Base-by-base conservation (phyloP, 1,284 basidiomycete genomes). In the Kwoniella shivajii region DNA sequence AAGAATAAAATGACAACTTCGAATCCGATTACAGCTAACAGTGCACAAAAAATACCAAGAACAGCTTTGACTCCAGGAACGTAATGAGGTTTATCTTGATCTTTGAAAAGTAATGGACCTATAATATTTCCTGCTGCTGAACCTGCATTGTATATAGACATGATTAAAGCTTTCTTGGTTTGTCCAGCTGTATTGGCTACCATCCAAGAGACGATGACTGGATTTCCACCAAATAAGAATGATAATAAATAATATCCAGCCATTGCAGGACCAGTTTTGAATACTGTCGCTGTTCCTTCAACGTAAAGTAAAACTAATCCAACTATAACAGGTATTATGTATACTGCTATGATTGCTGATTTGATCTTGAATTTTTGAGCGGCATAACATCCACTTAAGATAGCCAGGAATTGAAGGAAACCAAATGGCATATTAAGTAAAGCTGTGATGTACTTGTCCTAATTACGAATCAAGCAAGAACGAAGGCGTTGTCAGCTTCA, bases 351-450 rank as follows among this genome's bases (percentile, higher is more conserved):
- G 34, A 75, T 62, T 49, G 61, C 59, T 10, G 64, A 64, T 66
- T 79, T 79, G 59, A 58, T 56, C 50, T 60, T 64, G 63, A 66
- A 71, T 38, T 63, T 64, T 33, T 64, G 59, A 20, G 71, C 75
- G 10, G 61, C 62, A 49, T 65, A 76, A 11, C 68, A 71, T 0
- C 66, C 66, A 36, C 48, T 44, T 24, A 77, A 30, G 56, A 77
- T 78, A 56, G 59, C 59, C 20, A 69, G 14, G 36, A 73, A 59
- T 56, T 78, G 77, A 0, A 77, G 56, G 20, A 58, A 55, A 24
- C 78, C 78, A 54, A 78, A 78, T 0, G 76, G 76, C 63, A 77
- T 78, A 68, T 78, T 78, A 61, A 80, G 72, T 5, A 80, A 64
- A 4, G 71, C 60, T 11, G 71, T 66, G 31, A 64, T 61, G 58